Evolutionary conservation across 2,329 filamentous ascomycete species (phyloP).

Genomic region (Neofusicoccum ribis): DNA sequence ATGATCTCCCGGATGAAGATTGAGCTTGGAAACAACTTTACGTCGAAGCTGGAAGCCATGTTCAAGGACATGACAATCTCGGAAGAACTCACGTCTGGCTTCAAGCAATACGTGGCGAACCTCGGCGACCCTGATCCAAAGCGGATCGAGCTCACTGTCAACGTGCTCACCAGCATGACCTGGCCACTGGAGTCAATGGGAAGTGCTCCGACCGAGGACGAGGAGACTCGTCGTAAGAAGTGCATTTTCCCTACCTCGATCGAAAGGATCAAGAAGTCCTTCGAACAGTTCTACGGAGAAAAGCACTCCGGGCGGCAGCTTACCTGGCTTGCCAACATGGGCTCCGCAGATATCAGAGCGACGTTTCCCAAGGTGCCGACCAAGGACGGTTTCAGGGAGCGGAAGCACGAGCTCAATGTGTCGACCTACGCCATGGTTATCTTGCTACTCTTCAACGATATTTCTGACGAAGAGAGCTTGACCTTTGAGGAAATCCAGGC

Average conservation of each 20-base stretch:
- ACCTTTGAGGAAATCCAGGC: conserved; percentile 78
- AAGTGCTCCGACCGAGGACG: conserved; percentile 53
- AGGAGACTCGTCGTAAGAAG: conserved; percentile 44
- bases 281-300: conserved; percentile 83
- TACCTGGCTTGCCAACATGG: conserved; percentile 76
- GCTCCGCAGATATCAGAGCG: conserved; percentile 83
- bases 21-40: conserved; percentile 93
- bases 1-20: conserved; percentile 98
- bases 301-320: conserved; percentile 86
- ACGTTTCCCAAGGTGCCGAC: conserved; percentile 71
- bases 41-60: conserved; percentile 91
- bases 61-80: conserved; percentile 94
- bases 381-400: conserved; percentile 67
- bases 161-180: conserved; percentile 86
- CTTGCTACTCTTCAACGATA: conserved; percentile 83
- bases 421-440: conserved; percentile 92
- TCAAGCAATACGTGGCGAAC: conserved; percentile 68
- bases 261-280: conserved; percentile 74
- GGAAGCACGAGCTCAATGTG: conserved; percentile 86
- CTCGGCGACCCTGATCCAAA: conserved; percentile 58
- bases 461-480: conserved; percentile 53
- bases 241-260: conserved; percentile 77
- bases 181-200: conserved; percentile 91
- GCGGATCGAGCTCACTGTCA: conserved; percentile 77
- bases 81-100: conserved; percentile 75